Percentiles rank a stretch among this genome's conserved stretches.
Conservation (phyloP, 495 filamentous ascomycete genomes). For the Aspergillus kassunensis region DNA sequence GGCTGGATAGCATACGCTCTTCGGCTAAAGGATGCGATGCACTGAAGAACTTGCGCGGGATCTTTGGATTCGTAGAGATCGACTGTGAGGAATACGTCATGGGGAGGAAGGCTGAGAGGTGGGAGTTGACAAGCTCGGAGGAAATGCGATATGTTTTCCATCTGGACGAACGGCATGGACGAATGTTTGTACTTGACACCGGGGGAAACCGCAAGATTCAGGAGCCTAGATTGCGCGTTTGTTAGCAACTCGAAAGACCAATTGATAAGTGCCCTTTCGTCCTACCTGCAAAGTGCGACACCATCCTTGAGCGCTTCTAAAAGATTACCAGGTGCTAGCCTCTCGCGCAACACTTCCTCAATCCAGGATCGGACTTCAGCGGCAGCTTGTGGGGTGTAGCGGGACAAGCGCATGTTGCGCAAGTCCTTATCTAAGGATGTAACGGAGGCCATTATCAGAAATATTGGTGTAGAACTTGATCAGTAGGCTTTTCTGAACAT, state of each 20-base stretch:
- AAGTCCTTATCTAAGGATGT: constrained; percentile 92
- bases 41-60: constrained; percentile 93
- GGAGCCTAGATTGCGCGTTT: constrained; percentile 51
- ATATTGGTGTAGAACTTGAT: constrained; percentile 7
- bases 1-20: constrained; percentile 77
- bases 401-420: constrained; percentile 84
- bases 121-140: constrained; percentile 78
- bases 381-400: constrained; percentile 90
- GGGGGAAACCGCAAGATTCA: constrained; percentile 76
- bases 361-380: constrained; percentile 87
- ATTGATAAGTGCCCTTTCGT: neutral
- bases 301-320: constrained; percentile 87
- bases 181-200: constrained; percentile 78
- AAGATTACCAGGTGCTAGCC: constrained; percentile 68
- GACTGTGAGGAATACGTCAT: constrained; percentile 96
- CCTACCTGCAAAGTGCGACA: constrained; percentile 84
- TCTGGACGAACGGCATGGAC: constrained; percentile 95
- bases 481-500: constrained; percentile 6
- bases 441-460: constrained; percentile 78
- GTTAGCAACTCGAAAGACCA: neutral
- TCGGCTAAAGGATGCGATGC: constrained; percentile 85
- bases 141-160: constrained; percentile 99
- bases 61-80: constrained; percentile 97
- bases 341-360: constrained; percentile 71
- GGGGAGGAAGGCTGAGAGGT: constrained; percentile 81